Base-by-base conservation (phyloP, 352 stramenopile genomes). In the Globisporangium spiculum region DNA sequence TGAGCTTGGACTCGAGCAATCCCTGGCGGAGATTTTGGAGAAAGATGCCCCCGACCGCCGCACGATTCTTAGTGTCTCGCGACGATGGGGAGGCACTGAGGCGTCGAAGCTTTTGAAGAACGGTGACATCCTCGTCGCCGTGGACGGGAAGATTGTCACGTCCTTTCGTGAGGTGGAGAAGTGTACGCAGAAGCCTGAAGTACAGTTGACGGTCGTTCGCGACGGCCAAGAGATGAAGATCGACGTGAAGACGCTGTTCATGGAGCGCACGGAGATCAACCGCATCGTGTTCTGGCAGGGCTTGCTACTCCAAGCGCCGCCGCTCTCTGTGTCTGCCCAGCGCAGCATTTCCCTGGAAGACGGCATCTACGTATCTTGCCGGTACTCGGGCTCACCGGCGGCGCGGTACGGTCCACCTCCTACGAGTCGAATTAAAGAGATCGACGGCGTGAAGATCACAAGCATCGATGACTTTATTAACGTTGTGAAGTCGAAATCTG, bases 241-340 rank as follows among this genome's bases (percentile, higher is more conserved):
- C 12, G 64, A 84, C 6, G 75, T 97, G n/a, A 90, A 93, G 66
- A 89, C 88, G 24, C 73, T 94, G 52, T 83, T 84, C 38, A 78
- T 97, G 73, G 79, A 94, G 65, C 85, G 84, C 55, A 94, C 86
- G 4, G 90, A 96, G 72, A 95, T 97, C 50, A 91, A 97, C 60
- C 88, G 92, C 38, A 91, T 98, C 46, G 81, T 98, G 55, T 93
- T 97, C 65, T 98, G 92, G 91, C 88, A 94, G 36, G 93, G 93
- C 4, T 79, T 97, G 30, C 68, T 98, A 48, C 70, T 98, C 5
- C 93, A 98, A 65, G 88, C 84, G 26, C 88, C 91, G 2, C 93
- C 95, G 12, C 75, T 97, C 1, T 92, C 90, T 2, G 91, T 97
- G 3, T 92, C 85, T 14, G 92, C 86, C 0, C 88, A 96, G 65